Percentiles rank a stretch among this genome's conserved stretches.
Conservation (phyloP, 1,284 basidiomycete genomes). For the Apiotrichum laibachii region DNA sequence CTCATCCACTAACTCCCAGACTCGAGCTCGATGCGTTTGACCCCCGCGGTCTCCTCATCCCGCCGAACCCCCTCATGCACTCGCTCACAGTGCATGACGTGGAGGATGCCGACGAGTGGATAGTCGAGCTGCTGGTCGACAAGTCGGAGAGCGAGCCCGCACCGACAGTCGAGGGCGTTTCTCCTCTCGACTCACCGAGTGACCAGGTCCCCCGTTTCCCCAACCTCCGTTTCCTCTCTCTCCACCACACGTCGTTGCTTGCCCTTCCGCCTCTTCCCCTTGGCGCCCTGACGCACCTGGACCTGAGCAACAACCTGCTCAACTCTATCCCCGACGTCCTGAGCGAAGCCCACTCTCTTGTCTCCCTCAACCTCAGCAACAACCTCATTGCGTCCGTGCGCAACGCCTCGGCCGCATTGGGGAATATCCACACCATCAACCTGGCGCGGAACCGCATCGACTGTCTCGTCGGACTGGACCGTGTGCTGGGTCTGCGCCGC, state of each 20-base stretch:
- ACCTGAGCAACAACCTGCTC: slow-evolving; percentile 80
- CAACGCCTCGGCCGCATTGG: slow-evolving; percentile 78
- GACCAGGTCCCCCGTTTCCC: slow-evolving; percentile 38
- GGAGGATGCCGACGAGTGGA: slow-evolving; percentile 50
- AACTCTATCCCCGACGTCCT: slow-evolving; percentile 59
- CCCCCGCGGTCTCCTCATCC: slow-evolving; percentile 44
- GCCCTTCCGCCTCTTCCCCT: slow-evolving; percentile 61
- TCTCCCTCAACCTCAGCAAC: slow-evolving; percentile 83
- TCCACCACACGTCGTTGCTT: slow-evolving; percentile 40
- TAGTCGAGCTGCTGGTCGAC: slow-evolving; percentile 39
- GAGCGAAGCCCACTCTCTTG: slow-evolving; percentile 68
- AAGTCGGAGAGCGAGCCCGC: slow-evolving; percentile 3
- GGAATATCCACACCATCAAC: slow-evolving; percentile 71
- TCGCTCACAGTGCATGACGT: slow-evolving; percentile 47
- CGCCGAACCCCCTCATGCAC: slow-evolving; percentile 35
- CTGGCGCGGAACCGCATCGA: slow-evolving; percentile 83
- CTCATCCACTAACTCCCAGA: slow-evolving; percentile 19
- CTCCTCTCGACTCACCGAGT: slow-evolving; percentile 1
- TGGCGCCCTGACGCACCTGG: slow-evolving; percentile 82
- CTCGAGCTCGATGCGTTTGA: slow-evolving; percentile 50
- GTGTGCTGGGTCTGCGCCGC: slow-evolving; percentile 74
- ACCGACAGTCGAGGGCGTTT: not conserved
- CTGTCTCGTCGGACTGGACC: slow-evolving; percentile 88
- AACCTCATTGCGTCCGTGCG: slow-evolving; percentile 96
- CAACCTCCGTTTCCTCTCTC: slow-evolving; percentile 42